These are phyloP conservation scores for Penicillium corylophilum DNA, from an alignment of 2,329 filamentous ascomycete species.

Conservation along the genomic window DNA sequence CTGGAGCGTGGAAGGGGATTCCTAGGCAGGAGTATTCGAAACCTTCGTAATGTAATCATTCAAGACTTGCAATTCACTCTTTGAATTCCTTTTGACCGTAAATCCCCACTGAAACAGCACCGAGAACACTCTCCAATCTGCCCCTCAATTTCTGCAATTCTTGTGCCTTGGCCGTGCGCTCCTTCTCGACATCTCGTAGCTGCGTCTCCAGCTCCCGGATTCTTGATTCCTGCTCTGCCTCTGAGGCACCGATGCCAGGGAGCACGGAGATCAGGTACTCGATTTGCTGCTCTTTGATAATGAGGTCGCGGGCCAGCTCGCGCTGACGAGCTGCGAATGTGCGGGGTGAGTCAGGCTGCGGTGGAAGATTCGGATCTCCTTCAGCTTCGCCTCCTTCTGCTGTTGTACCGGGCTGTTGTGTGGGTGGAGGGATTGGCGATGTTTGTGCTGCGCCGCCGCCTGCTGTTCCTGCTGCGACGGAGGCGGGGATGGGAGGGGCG, in stretches of 20 bases:
- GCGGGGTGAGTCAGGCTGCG: slow-evolving; percentile 42
- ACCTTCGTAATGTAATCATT: background rate
- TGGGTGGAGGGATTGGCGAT: slow-evolving; percentile 24
- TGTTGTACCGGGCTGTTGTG: slow-evolving; percentile 18
- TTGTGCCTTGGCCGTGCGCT: slow-evolving; percentile 40
- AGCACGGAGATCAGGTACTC: slow-evolving; percentile 49
- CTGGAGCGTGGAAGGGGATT: too few species aligned
- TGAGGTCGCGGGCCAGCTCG: slow-evolving; percentile 50
- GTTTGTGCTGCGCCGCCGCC: slow-evolving; percentile 14
- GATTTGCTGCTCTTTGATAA: slow-evolving; percentile 53
- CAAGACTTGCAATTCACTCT: background rate
- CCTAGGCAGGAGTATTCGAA: slow-evolving; percentile 12
- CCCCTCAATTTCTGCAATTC: slow-evolving; percentile 44
- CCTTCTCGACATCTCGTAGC: slow-evolving; percentile 45
- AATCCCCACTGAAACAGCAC: slow-evolving; percentile 39
- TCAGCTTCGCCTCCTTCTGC: slow-evolving; percentile 17
- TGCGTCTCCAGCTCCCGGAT: slow-evolving; percentile 46
- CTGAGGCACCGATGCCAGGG: slow-evolving; percentile 46
- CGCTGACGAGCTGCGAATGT: slow-evolving; percentile 46
- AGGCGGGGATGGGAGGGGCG: slow-evolving; percentile 34
- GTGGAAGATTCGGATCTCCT: slow-evolving; percentile 32
- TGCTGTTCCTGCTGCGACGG: slow-evolving; percentile 17
- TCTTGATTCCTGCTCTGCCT: slow-evolving; percentile 45
- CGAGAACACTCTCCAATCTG: slow-evolving; percentile 45
- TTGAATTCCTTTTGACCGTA: slow-evolving; percentile 26